Base-by-base conservation (phyloP, 2,329 filamentous ascomycete genomes). In the Penicillium nordicum region DNA sequence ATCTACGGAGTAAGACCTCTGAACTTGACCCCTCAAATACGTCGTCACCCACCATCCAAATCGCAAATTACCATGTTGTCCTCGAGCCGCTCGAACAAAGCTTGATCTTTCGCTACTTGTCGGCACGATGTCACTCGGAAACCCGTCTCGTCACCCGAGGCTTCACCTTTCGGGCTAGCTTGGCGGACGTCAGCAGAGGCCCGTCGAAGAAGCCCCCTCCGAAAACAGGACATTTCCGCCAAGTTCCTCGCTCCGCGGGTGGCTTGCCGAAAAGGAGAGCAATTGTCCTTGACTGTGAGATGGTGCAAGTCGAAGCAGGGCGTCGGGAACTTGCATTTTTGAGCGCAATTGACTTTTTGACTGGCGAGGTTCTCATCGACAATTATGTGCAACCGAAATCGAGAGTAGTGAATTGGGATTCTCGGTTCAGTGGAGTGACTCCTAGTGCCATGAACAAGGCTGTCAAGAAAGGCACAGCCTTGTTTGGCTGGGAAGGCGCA, bases 221-320 rank as follows among this genome's bases (percentile, higher is more conserved):
- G 1, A 55, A 55, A 14, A 43, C 38, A 27, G 30, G 45, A 21
- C 52, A 50, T 16, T 56, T 52, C 48, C 53, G 48, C 29, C 38
- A 46, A 34, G 49, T 46, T 5, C 53, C 53, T 52, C 48, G 40
- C 4, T 37, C 38, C 2, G 30, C 48, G 0, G 41, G 25, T 29
- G n/a, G 36, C n/a, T 30, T 34, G 21, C 34, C 36, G 29, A 57
- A 44, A 23, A 53, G 50, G 48, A 32, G 34, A n/a, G 77, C 74
- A 3, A 71, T 82, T 2, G 74, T 70, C 0, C 61, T 82, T 8
- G 79, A 82, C 59, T 81, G 79, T 57, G 79, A 82, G 62, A 81
- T 81, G 78, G 78, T 78, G 5, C 68, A 64, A 14, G 64, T 78
- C 1, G 52, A 38, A 2, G 61, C 69, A 10, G 67, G 70, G 4